Evolutionary conservation across 1,284 basidiomycete species (phyloP).

Genomic region (Trametes pubescens): DNA sequence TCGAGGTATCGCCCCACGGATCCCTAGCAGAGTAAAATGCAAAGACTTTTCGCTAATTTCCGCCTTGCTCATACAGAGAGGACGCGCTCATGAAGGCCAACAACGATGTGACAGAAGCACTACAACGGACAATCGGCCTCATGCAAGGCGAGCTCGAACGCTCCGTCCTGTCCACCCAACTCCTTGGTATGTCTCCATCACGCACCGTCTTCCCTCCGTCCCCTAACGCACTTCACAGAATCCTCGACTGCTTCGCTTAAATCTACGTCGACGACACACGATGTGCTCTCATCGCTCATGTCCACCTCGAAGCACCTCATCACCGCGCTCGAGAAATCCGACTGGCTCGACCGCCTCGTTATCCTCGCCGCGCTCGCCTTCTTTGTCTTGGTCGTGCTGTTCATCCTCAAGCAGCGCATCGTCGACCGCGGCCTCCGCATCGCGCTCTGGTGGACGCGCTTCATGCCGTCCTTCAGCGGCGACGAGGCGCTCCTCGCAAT

Average conservation of each 20-base stretch:
- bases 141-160: conserved; percentile 93
- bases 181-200: conserved; percentile 68
- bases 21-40: no score
- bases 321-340: conserved; percentile 85
- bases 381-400: conserved; percentile 85
- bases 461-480: conserved; percentile 55
- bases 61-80: conserved; percentile 56
- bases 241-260: conserved; percentile 80
- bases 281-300: conserved; percentile 78
- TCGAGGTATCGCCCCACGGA: no score
- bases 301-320: conserved; percentile 84
- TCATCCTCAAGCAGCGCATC: conserved; percentile 87
- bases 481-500: conserved; percentile 35
- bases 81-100: conserved; percentile 89
- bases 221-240: conserved; percentile 54
- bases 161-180: conserved; percentile 85
- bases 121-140: conserved; percentile 82
- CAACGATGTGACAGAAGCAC: conserved; percentile 85
- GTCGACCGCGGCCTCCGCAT: conserved; percentile 76
- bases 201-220: not conserved
- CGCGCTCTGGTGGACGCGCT: conserved; percentile 83
- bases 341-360: conserved; percentile 90
- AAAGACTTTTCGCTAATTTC: not conserved
- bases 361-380: conserved; percentile 81
- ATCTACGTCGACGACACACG: conserved; percentile 82